Evolutionary conservation across 768 basidiomycete species (phyloP), one percentile per base, ranked within the genome.

Genomic region (Mycena crocata): DNA sequence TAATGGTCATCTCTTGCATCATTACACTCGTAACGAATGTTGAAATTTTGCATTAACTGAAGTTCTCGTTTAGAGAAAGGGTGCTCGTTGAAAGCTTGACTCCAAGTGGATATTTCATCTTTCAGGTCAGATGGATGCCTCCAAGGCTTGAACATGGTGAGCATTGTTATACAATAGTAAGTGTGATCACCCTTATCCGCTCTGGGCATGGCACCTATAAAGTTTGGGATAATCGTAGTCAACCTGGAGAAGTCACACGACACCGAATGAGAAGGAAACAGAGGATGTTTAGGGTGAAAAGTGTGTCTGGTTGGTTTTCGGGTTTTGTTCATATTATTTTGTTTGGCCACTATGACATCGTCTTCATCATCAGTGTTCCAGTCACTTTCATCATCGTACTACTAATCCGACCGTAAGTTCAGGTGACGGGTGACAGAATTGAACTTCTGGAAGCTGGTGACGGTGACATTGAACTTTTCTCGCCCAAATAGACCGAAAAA

Each of bases 121-220:
- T 70, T 74, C 5, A 77, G 48, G 42, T 77, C 72, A 14, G 15
- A 3, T 0, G 71, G 70, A 24, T 56, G 34, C 51, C 76, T 44
- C 78, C 77, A 77, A 21, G 75, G 74, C 52, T 72, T 76, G 48
- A 76, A 74, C 1, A 76, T 54, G 0, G 63, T 60, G 7, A 74
- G 49, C 70, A 75, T 72, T 26, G 72, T 67, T 17, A 57, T 26
- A 54, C 75, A 77, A 42, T 79, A 80, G 46, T 69, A 76, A 24
- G 79, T 74, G 19, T 68, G 42, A 65, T 79, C 78, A 3, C 75
- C 79, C 57, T 63, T 50, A 59, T 80, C 77, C 23, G 45, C 7
- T 21, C 73, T 45, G 14, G 77, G 77, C 10, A 77, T 52, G 2
- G 56, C 44, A 4, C 61, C 75, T 5, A 75, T 51, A 68, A 77